These are phyloP conservation scores for Chlorella sp. DNA, from an alignment of 139 green algal species.

Conservation along the genomic window DNA sequence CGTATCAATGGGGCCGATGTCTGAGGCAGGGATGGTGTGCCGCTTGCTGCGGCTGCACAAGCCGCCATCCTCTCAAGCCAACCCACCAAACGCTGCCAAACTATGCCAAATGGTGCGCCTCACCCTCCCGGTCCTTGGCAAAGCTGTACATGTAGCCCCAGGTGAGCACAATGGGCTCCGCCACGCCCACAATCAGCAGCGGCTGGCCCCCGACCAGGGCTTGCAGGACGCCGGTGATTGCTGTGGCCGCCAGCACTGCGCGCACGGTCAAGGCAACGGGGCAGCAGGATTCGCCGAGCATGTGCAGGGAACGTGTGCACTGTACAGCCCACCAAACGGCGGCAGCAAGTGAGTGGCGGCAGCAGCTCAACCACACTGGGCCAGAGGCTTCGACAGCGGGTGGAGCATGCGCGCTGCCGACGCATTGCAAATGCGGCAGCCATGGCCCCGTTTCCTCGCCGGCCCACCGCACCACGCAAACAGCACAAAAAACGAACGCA, in stretches of 20 bases:
- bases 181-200: conserved; percentile 92
- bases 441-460: not conserved
- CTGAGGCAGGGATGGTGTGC: too few species aligned
- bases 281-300: not conserved
- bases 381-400: not conserved
- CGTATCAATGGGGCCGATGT: too few species aligned
- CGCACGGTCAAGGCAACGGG: too few species aligned
- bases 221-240: conserved; percentile 72
- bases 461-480: not conserved
- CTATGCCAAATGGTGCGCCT: too few species aligned
- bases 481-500: too few species aligned
- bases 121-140: conserved; percentile 34
- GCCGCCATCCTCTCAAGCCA: too few species aligned
- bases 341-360: not conserved
- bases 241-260: conserved; percentile 70
- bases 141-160: conserved; percentile 83
- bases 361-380: not conserved
- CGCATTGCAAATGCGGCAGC: not conserved
- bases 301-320: conserved; percentile 30
- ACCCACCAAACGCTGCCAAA: too few species aligned
- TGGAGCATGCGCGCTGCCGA: not conserved
- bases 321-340: too few species aligned
- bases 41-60: too few species aligned
- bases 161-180: conserved; percentile 88
- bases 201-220: conserved; percentile 87